These are phyloP conservation scores for Albugo candida DNA, from an alignment of 352 stramenopile species.

Conservation along the genomic window DNA sequence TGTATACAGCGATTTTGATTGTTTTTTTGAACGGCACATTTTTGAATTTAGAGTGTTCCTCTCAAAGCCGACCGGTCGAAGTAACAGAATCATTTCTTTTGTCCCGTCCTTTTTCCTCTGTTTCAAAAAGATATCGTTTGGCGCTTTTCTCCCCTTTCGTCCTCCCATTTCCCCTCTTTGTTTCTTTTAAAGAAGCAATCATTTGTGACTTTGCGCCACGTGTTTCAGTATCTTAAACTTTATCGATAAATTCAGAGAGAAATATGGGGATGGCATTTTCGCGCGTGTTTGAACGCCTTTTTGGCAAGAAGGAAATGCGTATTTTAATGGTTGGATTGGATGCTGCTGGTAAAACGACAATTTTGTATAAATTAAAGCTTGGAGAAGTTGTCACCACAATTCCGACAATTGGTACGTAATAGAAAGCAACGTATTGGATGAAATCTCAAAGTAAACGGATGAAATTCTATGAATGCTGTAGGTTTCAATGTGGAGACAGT, in stretches of 20 bases:
- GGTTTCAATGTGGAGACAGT: slow-evolving; percentile 99
- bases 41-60: too few species aligned
- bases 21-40: too few species aligned
- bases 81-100: too few species aligned
- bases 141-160: too few species aligned
- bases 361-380: slow-evolving; percentile 90
- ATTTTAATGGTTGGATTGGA: slow-evolving; percentile 99
- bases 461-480: slow-evolving; percentile 81
- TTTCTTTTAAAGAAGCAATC: too few species aligned
- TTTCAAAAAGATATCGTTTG: too few species aligned
- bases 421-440: slow-evolving; percentile 49
- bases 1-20: too few species aligned
- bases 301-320: slow-evolving; percentile 98
- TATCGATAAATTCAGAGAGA: slow-evolving; percentile 9
- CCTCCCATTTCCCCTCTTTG: too few species aligned
- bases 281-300: slow-evolving; percentile 94
- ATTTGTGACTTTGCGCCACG: too few species aligned
- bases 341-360: slow-evolving; percentile 99
- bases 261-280: slow-evolving; percentile 97
- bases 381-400: slow-evolving; percentile 95
- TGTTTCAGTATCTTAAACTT: too few species aligned
- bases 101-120: too few species aligned
- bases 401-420: slow-evolving; percentile 89
- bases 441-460: slow-evolving; percentile 20
- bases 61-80: too few species aligned